These are phyloP conservation scores for Fusarium mangiferae DNA, from an alignment of 2,329 filamentous ascomycete genomes.

Conservation along the genomic window DNA sequence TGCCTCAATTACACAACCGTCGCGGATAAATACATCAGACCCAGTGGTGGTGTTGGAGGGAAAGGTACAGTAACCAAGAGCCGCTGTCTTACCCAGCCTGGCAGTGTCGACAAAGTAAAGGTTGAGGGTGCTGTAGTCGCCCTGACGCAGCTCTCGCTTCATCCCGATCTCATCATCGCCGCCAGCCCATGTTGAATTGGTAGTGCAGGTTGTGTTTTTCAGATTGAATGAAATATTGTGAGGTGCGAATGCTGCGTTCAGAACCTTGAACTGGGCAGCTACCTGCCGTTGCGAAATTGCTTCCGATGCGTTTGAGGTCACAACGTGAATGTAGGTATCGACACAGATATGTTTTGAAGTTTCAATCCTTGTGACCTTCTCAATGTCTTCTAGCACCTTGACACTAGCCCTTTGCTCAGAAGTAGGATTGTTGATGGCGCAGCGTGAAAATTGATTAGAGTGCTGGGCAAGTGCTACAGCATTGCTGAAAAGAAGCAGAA, in stretches of 20 bases:
- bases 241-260: background rate
- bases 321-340: background rate
- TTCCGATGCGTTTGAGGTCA: background rate
- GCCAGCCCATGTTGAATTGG: background rate
- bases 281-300: background rate
- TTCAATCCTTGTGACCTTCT: background rate
- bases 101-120: background rate
- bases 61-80: background rate
- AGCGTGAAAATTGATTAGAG: background rate
- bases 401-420: background rate
- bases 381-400: background rate
- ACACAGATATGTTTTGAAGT: background rate
- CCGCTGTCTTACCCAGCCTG: background rate
- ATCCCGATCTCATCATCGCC: background rate
- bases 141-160: background rate
- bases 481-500: background rate
- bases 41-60: background rate
- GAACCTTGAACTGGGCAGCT: background rate
- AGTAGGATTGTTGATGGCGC: background rate
- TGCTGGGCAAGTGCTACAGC: accelerated
- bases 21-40: background rate
- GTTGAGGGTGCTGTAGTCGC: background rate
- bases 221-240: background rate
- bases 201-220: background rate
- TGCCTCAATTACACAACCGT: background rate